Evolutionary conservation across 139 green algal genomes (phyloP).

Genomic region (Ettlia oleoabundans): DNA sequence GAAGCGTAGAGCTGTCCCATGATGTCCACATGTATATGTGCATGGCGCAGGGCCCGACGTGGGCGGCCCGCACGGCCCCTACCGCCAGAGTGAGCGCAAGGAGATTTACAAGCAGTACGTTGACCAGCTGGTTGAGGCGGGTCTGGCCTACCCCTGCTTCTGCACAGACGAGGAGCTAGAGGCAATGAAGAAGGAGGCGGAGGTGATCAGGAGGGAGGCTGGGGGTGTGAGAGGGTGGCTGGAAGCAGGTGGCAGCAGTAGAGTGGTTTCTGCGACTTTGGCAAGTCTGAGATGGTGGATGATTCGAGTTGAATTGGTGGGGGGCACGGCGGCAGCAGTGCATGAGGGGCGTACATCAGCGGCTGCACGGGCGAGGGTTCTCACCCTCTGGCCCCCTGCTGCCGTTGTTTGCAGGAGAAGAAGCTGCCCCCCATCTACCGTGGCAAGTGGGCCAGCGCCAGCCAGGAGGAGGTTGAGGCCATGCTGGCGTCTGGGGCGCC

Average conservation of each 20-base stretch:
- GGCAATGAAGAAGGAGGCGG: slow-evolving; percentile 88
- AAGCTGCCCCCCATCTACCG: slow-evolving; percentile 95
- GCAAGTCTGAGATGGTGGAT: no score
- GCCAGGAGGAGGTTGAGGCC: slow-evolving; percentile 83
- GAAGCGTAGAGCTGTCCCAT: no score
- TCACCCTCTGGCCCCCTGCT: no score
- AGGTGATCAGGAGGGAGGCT: slow-evolving; percentile 35
- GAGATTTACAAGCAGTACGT: slow-evolving; percentile 93
- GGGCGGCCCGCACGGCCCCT: slow-evolving; percentile 86
- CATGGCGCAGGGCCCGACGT: slow-evolving; percentile 80
- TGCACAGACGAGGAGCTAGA: slow-evolving; percentile 97
- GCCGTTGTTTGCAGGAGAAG: no score
- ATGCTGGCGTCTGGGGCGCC: slow-evolving; percentile 81
- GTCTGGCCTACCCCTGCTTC: slow-evolving; percentile 97
- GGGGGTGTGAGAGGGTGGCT: not conserved
- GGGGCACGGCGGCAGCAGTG: no score
- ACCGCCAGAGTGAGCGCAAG: slow-evolving; percentile 95
- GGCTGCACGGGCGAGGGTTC: no score
- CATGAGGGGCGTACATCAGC: no score
- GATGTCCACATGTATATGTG: no score
- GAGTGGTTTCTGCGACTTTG: no score
- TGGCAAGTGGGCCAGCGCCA: slow-evolving; percentile 93
- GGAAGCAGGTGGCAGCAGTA: no score
- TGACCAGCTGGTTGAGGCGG: slow-evolving; percentile 85
- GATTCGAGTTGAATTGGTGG: no score